A percentile compares a stretch with the other conserved stretches of the same genome.
Evolutionary conservation across 73 alveolate genomes (phyloP).

Genomic region (Blepharisma stoltei): DNA sequence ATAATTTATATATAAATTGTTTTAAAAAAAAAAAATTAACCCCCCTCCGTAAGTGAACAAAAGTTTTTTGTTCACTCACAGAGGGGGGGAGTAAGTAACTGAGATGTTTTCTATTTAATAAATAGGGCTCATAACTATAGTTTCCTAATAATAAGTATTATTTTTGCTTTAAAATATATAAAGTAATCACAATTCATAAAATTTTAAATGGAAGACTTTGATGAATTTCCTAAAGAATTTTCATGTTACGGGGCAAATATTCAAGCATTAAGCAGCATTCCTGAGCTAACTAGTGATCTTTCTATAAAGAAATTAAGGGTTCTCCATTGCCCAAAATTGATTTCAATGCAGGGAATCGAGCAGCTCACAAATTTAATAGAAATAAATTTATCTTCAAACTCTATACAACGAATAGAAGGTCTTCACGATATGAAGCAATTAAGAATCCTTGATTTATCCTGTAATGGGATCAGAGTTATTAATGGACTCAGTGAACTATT

Average conservation of each 20-base stretch:
- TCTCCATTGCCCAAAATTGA: constrained; percentile 12
- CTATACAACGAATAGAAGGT: constrained; percentile 25
- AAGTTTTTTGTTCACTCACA: no score
- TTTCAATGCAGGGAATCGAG: constrained; percentile 20
- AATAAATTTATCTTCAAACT: constrained; percentile 25
- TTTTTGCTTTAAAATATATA: no score
- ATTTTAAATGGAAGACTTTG: no score
- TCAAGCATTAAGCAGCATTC: neutral
- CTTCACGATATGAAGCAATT: neutral
- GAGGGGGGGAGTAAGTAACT: no score
- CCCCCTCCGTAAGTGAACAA: no score
- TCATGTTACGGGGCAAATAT: constrained; percentile 21
- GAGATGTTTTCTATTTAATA: no score
- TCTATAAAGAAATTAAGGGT: neutral
- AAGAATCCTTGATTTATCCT: neutral
- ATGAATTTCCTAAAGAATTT: neutral
- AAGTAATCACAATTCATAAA: no score
- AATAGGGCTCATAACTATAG: no score
- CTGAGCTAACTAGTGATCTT: neutral
- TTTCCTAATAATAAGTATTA: no score
- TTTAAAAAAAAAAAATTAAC: no score
- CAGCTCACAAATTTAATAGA: neutral
- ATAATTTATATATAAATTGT: no score
- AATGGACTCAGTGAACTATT: neutral
- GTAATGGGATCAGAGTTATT: constrained; percentile 13